Base-by-base conservation (phyloP, 2,329 filamentous ascomycete genomes). In the Cytospora piceicola region DNA sequence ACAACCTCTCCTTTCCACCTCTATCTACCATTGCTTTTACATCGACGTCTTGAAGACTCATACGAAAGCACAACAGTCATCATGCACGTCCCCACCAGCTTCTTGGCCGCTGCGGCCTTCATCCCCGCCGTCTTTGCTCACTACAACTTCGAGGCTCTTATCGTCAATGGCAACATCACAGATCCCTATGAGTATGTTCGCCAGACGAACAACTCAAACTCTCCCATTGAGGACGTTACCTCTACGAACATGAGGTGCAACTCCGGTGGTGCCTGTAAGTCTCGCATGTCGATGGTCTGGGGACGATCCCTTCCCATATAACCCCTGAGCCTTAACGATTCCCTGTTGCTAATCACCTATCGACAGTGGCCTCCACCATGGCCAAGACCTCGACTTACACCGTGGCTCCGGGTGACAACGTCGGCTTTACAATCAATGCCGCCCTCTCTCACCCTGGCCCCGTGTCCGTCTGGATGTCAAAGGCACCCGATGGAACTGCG, bases 181-280 rank as follows among this genome's bases (percentile, higher is more conserved):
- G 54, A 53, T 39, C 46, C 68, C 12, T 71, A 71, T 59, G 65
- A 71, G 61, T 71, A 69, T 59, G 68, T 71, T 34, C 70, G 70
- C 49, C 65, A 69, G 59, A 70, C 69, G 32, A 69, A 68, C 52
- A 71, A 71, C 70, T 66, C 64, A 32, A 80, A 81, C 74, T 77
- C 75, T 14, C 79, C 78, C 61, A 72, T 81, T 65, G 72, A 70
- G 55, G 77, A 80, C 60, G 72, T 79, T 54, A 76, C 72, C 51
- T 78, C 77, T 34, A 71, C 71, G 39, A 71, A 77, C 70, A 75
- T 81, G 65, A 68, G 77, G 56, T 81, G 77, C 72, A 80, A 80
- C 70, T 71, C 73, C 4, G 77, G 65, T 24, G 65, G 65, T 49
- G 22, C 61, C 17, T 39, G 60, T 62, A 56, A 55, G 60, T 39